Conservation (phyloP, 2,329 filamentous ascomycete genomes). For the Talaromyces sp. region DNA sequence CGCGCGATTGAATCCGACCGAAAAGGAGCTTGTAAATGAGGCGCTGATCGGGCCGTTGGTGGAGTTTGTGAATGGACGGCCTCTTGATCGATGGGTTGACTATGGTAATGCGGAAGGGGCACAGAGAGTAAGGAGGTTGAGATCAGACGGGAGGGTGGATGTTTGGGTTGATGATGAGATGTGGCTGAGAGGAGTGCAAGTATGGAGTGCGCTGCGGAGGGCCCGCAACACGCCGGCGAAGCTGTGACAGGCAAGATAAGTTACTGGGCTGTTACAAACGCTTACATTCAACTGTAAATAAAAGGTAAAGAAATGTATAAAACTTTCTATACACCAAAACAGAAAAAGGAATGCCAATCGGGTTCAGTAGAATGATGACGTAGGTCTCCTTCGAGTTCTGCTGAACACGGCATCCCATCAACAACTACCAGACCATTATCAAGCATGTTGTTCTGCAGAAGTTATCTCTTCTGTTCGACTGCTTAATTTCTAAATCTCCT, state of each 20-base stretch:
- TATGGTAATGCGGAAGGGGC: conserved; percentile 18
- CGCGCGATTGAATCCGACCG: conserved; percentile 36
- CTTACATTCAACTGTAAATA: background rate
- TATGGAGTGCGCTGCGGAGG: conserved; percentile 43
- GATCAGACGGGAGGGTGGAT: conserved; percentile 44
- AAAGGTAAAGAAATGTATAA: background rate
- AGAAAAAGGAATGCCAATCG: background rate
- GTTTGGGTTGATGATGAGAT: conserved; percentile 44
- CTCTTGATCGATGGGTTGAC: conserved; percentile 23
- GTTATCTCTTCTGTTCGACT: too few relatives aligned
- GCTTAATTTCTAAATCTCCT: background rate
- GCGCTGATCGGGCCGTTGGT: conserved; percentile 30
- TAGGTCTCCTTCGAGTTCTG: background rate
- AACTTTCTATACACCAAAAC: background rate
- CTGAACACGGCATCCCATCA: background rate
- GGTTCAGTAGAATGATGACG: background rate
- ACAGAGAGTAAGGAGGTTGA: conserved; percentile 44
- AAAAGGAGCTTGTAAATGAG: conserved; percentile 42
- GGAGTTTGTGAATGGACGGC: conserved; percentile 27
- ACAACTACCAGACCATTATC: too few relatives aligned
- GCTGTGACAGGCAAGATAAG: background rate
- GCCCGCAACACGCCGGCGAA: background rate
- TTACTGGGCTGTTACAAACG: background rate
- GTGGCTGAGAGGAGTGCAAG: conserved; percentile 46
- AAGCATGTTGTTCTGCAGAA: too few relatives aligned